Percentiles rank a stretch among this genome's conserved stretches.
These are phyloP conservation scores for Naegleria fowleri DNA, from an alignment of 208 protist genomes.

Conservation along the genomic window DNA sequence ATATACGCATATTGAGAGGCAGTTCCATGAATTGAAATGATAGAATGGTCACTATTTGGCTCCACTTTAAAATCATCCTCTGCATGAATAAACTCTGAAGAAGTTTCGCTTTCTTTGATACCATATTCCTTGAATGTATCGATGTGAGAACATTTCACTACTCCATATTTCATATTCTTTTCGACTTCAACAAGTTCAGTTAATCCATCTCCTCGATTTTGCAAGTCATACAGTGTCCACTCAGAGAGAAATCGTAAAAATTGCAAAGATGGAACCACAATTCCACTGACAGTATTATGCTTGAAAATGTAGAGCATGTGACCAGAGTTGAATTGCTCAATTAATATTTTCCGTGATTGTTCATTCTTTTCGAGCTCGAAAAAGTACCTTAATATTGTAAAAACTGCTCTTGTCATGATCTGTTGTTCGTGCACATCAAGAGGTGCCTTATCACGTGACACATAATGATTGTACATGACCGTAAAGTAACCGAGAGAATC, in stretches of 20 bases:
- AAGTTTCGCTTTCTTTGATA: not conserved
- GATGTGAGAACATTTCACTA: not conserved
- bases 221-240: not conserved
- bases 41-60: not conserved
- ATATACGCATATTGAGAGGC: not conserved
- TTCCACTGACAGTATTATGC: not conserved
- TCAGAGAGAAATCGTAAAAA: not conserved
- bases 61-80: not conserved
- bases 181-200: not conserved
- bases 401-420: not conserved
- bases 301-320: not conserved
- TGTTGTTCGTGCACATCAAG: not conserved
- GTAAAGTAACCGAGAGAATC: not conserved
- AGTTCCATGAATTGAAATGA: not conserved
- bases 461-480: not conserved
- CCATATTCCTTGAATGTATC: not conserved
- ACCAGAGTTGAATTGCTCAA: not conserved
- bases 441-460: not conserved
- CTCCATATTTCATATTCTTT: not conserved
- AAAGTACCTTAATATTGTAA: not conserved
- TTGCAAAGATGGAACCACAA: not conserved
- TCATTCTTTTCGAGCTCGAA: not conserved
- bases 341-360: not conserved
- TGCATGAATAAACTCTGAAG: not conserved
- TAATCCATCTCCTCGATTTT: not conserved